These are phyloP conservation scores for Prunella vulgaris DNA, from an alignment of 257 asterid genomes.

Conservation along the genomic window DNA sequence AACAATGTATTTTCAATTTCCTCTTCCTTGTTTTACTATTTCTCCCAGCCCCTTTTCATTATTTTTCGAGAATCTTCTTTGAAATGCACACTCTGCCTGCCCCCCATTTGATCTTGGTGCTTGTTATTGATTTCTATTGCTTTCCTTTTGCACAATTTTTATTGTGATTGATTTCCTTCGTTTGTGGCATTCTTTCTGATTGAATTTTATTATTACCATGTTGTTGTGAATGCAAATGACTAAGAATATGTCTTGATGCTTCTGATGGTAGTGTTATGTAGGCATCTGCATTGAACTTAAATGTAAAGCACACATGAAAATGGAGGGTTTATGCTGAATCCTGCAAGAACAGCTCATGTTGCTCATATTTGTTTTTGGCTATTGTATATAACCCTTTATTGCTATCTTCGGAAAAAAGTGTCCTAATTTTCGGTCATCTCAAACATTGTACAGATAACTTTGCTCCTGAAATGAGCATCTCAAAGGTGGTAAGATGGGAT, in stretches of 20 bases:
- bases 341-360: not conserved
- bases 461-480: conserved; percentile 18
- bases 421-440: not conserved
- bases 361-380: too few species aligned
- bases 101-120: not conserved
- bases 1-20: not conserved
- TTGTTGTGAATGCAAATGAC: not conserved
- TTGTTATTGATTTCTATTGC: not conserved
- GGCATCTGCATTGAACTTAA: not conserved
- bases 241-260: not conserved
- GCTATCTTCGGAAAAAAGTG: not conserved
- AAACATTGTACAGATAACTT: conserved; percentile 13
- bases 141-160: not conserved
- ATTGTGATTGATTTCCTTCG: not conserved
- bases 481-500: conserved; percentile 45
- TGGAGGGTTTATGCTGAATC: not conserved
- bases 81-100: too few species aligned
- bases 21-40: not conserved
- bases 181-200: not conserved
- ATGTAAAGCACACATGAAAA: not conserved
- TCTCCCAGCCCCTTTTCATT: not conserved
- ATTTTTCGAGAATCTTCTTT: not conserved
- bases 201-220: not conserved
- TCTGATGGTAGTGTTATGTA: not conserved
- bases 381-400: not conserved